A percentile compares a stretch with the other conserved stretches of the same genome.
Conservation (phyloP, 129 eudicot genomes). For the Flaveria linearis region DNA sequence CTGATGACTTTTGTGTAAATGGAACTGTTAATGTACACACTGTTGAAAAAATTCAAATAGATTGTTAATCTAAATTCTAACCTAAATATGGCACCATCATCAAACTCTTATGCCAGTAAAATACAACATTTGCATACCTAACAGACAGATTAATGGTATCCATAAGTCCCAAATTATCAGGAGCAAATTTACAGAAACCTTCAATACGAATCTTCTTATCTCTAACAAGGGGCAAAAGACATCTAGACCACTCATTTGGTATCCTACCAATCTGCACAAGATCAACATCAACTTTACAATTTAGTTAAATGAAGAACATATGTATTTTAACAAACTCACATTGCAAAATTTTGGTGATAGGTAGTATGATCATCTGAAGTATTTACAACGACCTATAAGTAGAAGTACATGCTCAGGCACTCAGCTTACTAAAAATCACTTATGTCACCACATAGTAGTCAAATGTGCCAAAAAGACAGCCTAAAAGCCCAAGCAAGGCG, state of each 20-base stretch:
- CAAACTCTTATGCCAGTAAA: neutral
- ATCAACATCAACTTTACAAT: conserved; percentile 11
- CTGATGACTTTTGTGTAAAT: conserved; percentile 67
- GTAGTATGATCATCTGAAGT: neutral
- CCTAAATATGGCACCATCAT: conserved; percentile 10
- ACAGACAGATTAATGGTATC: conserved; percentile 66
- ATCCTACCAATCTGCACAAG: conserved; percentile 83
- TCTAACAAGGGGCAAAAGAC: conserved; percentile 87
- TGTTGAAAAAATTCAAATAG: conserved; percentile 32
- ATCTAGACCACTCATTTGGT: conserved; percentile 97
- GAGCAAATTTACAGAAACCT: conserved; percentile 90
- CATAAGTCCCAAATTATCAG: conserved; percentile 73
- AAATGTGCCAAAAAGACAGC: too few relatives aligned
- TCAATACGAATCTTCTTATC: conserved; percentile 70
- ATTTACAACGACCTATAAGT: neutral
- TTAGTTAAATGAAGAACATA: neutral
- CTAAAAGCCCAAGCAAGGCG: too few relatives aligned
- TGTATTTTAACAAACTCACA: neutral
- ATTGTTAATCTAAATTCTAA: conserved; percentile 1
- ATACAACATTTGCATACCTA: conserved; percentile 54
- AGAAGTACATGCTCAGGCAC: neutral
- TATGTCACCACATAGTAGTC: too few relatives aligned
- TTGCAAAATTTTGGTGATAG: neutral
- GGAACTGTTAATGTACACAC: conserved; percentile 83
- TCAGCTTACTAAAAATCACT: neutral